Conservation (phyloP, 2,329 filamentous ascomycete genomes). For the Hypomyces perniciosus region DNA sequence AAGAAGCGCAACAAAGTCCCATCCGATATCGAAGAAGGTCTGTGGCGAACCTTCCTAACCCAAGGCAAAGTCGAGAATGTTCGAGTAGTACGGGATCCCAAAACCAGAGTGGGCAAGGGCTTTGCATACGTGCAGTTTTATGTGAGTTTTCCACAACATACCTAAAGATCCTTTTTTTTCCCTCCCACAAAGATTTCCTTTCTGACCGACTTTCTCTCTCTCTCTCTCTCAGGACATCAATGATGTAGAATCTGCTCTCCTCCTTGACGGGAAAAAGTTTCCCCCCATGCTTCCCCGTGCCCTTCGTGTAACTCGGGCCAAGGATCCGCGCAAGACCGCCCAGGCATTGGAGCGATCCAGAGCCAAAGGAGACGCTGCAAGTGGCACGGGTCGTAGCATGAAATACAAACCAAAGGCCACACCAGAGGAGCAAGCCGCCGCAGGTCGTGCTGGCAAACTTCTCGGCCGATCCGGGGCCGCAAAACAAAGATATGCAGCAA, state of each 20-base stretch:
- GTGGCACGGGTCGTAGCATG: conserved; percentile 34
- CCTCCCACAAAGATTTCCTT: neutral
- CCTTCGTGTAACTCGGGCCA: conserved; percentile 81
- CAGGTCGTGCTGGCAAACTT: conserved; percentile 68
- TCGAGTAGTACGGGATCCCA: conserved; percentile 80
- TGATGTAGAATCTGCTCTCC: conserved; percentile 81
- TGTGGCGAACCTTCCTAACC: conserved; percentile 75
- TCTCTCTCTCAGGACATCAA: conserved; percentile 60
- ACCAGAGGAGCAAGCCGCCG: conserved; percentile 61
- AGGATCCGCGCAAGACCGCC: conserved; percentile 59
- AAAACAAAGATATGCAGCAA: conserved; percentile 31
- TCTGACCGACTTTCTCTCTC: neutral
- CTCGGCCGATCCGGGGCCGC: conserved; percentile 63
- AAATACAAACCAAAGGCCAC: conserved; percentile 66
- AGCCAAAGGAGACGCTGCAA: conserved; percentile 30
- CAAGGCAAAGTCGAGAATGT: conserved; percentile 84
- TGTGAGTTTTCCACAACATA: conserved; percentile 34
- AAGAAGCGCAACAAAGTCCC: conserved; percentile 71
- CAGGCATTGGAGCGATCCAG: conserved; percentile 36
- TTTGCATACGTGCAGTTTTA: conserved; percentile 97
- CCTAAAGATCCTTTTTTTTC: neutral
- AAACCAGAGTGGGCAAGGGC: conserved; percentile 90
- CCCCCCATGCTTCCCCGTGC: conserved; percentile 88
- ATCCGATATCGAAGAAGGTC: conserved; percentile 84
- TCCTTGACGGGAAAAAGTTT: conserved; percentile 86